Percentiles rank a stretch among this genome's conserved stretches.
phyloP scores from a whole-genome alignment of 192 early-diverging fungal species.

The Backusella australiensis region DNA sequence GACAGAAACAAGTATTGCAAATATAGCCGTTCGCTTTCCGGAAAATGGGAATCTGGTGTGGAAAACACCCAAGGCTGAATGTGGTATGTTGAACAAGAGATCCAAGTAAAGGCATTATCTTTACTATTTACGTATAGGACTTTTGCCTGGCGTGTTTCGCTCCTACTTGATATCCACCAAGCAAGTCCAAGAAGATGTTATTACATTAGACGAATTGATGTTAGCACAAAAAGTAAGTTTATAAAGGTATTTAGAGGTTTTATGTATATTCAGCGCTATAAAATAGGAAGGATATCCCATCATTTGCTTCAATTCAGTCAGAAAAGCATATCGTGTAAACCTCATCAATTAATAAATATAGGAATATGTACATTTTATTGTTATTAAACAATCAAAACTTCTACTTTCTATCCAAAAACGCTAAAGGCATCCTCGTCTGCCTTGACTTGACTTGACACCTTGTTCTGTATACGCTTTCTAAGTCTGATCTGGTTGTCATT shows the following conservation, averaged over 20 bases:
- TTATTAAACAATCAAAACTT: background rate
- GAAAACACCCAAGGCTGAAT: conserved; percentile 46
- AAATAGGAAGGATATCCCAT: conserved; percentile 44
- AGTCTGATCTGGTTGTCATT: conserved; percentile 32
- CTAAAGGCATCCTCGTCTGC: conserved; percentile 23
- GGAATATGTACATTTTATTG: background rate
- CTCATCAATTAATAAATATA: background rate
- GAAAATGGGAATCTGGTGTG: conserved; percentile 32
- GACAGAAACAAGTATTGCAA: conserved; percentile 55
- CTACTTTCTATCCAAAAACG: conserved; percentile 20
- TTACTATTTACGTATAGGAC: conserved; percentile 24
- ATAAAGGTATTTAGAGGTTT: too few relatives aligned
- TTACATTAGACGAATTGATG: conserved; percentile 45
- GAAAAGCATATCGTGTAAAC: conserved; percentile 39
- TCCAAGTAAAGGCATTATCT: background rate
- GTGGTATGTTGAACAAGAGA: conserved; percentile 8
- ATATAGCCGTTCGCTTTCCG: conserved; percentile 45
- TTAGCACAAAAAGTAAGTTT: conserved; percentile 41
- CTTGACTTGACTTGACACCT: background rate
- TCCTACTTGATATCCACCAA: conserved; percentile 37
- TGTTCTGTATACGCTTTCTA: conserved; percentile 17
- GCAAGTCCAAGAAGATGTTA: conserved; percentile 34
- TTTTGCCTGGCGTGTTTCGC: conserved; percentile 48
- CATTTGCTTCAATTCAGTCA: conserved; percentile 57
- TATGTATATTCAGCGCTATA: background rate